Base-by-base conservation (phyloP, 768 basidiomycete genomes). In the Cystofilobasidium macerans region DNA sequence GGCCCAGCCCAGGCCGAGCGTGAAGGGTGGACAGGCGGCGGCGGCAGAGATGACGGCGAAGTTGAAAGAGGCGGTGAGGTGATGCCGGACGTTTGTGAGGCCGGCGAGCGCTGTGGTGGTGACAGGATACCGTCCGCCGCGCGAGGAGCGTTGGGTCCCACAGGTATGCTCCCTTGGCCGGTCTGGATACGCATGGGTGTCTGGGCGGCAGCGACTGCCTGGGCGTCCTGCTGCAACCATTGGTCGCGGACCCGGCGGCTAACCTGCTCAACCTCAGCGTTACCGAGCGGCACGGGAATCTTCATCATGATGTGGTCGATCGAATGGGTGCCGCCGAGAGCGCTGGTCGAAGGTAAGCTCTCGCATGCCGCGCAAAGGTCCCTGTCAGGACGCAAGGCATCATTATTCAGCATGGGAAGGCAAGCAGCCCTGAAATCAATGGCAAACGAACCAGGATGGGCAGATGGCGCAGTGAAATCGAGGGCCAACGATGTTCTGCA, bases 401-500 rank as follows among this genome's bases (percentile, higher is more conserved):
- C 8, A 8, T 16, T 40, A 8, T 8, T 40, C 38, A 40, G 38
- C 38, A 8, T 40, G 9, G 38, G 22, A 42, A 42, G 4, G 3
- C 42, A 42, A 20, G 22, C 42, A 14, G 16, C 3, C 7, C 42
- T 3, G 42, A 16, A 18, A 42, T 4, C 42, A 20, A 20, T 16
- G 16, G 22, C 8, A 40, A 40, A 16, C 88, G 88, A 2, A 89
- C 88, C 38, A 91, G 79, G 84, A 82, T 45, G 86, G 83, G 73
- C 93, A 97, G 26, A 89, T 84, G 13, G 88, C 88, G 71, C 93
- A 97, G 71, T 91, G 93, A 76, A 91, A 95, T 5, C 89, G 82
- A 20, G 91, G 89, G 22, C 93, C 93, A 30, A 93, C 82, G 69
- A 97, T 93, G 70, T 91, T 89, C 70, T 86, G 84, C 66, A 87